These are phyloP conservation scores for Hanseniaspora taiwanica DNA, from an alignment of 805 yeast species.

Conservation along the genomic window DNA sequence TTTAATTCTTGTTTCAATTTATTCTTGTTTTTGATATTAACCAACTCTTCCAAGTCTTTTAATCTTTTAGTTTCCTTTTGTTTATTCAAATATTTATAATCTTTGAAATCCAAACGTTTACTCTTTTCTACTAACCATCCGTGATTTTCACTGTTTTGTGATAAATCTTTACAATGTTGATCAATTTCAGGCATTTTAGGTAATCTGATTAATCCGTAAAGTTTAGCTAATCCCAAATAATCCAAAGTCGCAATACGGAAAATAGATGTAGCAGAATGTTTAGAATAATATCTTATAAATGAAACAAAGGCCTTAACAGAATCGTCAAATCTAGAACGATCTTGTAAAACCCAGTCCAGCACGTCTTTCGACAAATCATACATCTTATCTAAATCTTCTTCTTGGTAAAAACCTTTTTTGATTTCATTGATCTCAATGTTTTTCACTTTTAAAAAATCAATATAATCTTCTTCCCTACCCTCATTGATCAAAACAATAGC, in stretches of 20 bases:
- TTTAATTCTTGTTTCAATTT: constrained; percentile 32
- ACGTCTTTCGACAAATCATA: constrained; percentile 8
- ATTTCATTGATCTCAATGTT: constrained; percentile 43
- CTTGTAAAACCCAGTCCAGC: constrained; percentile 49
- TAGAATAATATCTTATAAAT: constrained; percentile 69
- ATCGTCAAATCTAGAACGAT: constrained; percentile 69
- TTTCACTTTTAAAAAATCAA: constrained; percentile 68
- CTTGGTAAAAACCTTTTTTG: constrained; percentile 26
- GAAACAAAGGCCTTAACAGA: constrained; percentile 75
- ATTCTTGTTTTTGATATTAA: constrained; percentile 23
- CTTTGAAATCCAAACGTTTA: constrained; percentile 50
- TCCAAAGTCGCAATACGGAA: constrained; percentile 65
- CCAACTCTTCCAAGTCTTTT: constrained; percentile 38
- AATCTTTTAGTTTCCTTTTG: constrained; percentile 51
- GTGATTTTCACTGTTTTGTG: constrained; percentile 18
- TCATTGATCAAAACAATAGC: constrained; percentile 62
- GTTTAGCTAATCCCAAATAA: constrained; percentile 53
- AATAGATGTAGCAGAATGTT: constrained; percentile 79
- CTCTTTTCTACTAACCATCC: constrained; percentile 73
- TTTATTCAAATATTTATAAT: constrained; percentile 48
- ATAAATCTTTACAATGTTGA: constrained; percentile 36
- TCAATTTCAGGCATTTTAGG: constrained; percentile 92
- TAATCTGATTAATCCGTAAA: constrained; percentile 69
- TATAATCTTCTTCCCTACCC: constrained; percentile 70
- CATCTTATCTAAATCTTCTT: constrained; percentile 6